Base-by-base conservation (phyloP, 306 rosid genomes). In the Pachyrhizus erosus region DNA sequence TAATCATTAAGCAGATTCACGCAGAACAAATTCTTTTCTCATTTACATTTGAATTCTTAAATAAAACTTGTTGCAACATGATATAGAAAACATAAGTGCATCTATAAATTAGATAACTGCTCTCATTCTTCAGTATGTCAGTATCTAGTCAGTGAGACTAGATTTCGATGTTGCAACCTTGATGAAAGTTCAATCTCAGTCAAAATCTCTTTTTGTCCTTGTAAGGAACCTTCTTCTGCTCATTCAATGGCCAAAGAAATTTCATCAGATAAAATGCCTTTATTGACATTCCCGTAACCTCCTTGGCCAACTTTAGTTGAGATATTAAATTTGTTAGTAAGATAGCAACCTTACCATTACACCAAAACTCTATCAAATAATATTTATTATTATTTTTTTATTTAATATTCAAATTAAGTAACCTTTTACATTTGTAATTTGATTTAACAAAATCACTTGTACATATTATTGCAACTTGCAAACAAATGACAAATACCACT, bases 121-220 rank as follows among this genome's bases (percentile, higher is more conserved):
- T 95, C 98, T 34, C 78, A 92, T 58, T 89, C 92, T 89, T 93
- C 94, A 40, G 87, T 83, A 82, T 96, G n/a, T n/a, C n/a, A 95
- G 61, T 87, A 93, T 74, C 98, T 97, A 10, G 89, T 54, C 75
- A 95, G 80, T 1, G 93, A 79, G 77, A 95, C 93, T 20, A 95
- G 89, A 87, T 95, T 93, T 40, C 94, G 89, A 75, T 93, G n/a
- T n/a, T n/a, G n/a, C n/a, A n/a, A n/a, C n/a, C n/a, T n/a, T n/a
- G n/a, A n/a, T n/a, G n/a, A n/a, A 96, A 95, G 85, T 70, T 91
- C 84, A 78, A 95, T 91, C 86, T 95, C 97, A 4, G 94, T 91
- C 87, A 91, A 84, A 83, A 91, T 93, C 85, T 91, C 94, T 64
- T 85, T 93, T 75, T 90, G 91, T 46, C 96, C 98, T 80, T 91